Evolutionary conservation across 1,139 yeast genomes (phyloP).

Genomic region (Geotrichum cucujoidarum): DNA sequence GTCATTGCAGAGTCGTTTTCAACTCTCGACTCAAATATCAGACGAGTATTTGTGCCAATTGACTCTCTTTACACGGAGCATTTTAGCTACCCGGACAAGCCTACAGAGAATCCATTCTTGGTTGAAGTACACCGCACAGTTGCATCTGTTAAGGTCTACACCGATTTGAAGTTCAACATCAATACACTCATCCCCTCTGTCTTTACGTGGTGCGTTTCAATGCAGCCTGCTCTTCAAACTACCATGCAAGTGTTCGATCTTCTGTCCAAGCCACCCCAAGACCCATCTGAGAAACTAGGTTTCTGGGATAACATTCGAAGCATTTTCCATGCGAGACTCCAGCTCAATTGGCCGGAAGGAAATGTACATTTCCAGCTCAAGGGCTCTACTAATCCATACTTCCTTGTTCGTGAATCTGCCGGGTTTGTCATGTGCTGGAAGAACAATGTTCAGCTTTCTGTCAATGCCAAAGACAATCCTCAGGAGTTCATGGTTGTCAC

Average conservation of each 20-base stretch:
- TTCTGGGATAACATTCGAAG: constrained; percentile 71
- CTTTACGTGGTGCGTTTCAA: constrained; percentile 81
- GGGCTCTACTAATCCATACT: constrained; percentile 74
- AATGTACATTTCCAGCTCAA: constrained; percentile 53
- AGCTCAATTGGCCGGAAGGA: constrained; percentile 46
- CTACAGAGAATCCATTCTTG: constrained; percentile 42
- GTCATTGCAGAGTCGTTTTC: constrained; percentile 52
- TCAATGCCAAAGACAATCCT: constrained; percentile 62
- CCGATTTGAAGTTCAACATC: constrained; percentile 55
- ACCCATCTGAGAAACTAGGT: constrained; percentile 79
- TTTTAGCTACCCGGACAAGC: constrained; percentile 17
- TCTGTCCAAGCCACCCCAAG: constrained; percentile 75
- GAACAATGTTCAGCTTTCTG: constrained; percentile 52
- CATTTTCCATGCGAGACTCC: constrained; percentile 52
- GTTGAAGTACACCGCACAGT: constrained; percentile 71
- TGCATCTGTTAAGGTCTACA: constrained; percentile 67
- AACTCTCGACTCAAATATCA: constrained; percentile 46
- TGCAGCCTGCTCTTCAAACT: constrained; percentile 80
- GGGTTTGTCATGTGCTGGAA: constrained; percentile 82
- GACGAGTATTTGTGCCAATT: constrained; percentile 61
- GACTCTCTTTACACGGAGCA: constrained; percentile 39
- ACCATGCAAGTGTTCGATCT: constrained; percentile 75
- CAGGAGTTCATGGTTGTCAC: constrained; percentile 57
- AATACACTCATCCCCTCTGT: constrained; percentile 57
- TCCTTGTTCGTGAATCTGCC: constrained; percentile 59